Percentiles rank a stretch among this genome's conserved stretches.
phyloP scores from a whole-genome alignment of 179 eudicot genomes.

The Spinacia oleracea region DNA sequence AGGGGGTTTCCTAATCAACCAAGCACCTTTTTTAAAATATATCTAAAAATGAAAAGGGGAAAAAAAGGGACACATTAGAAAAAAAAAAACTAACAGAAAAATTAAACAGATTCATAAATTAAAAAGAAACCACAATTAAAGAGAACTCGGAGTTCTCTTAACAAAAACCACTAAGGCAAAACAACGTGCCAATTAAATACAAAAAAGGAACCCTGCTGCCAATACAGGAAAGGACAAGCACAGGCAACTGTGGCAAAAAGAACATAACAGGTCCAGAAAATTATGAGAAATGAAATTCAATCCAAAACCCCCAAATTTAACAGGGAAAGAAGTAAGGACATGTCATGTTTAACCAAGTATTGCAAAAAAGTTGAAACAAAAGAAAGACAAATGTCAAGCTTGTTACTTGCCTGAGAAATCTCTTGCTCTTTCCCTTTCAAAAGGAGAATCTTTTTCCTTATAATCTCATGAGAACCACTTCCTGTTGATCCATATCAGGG shows the following conservation, averaged over 20 bases:
- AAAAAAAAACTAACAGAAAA: no score
- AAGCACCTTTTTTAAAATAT: no score
- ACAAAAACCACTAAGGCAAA: neutral
- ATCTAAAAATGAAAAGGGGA: no score
- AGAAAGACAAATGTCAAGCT: neutral
- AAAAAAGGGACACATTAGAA: no score
- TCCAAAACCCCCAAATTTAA: neutral
- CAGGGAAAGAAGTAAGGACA: neutral
- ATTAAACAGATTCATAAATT: no score
- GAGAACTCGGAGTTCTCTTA: neutral
- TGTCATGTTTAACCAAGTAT: neutral
- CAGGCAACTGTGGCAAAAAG: neutral
- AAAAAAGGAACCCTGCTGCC: slow-evolving; percentile 4
- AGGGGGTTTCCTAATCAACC: no score
- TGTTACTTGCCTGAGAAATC: slow-evolving; percentile 52
- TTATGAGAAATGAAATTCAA: neutral
- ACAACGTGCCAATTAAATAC: neutral
- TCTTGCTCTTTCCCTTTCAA: slow-evolving; percentile 85
- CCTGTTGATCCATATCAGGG: slow-evolving; percentile 40
- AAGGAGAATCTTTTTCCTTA: slow-evolving; percentile 78
- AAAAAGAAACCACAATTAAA: no score
- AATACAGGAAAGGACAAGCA: neutral
- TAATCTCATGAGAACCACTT: slow-evolving; percentile 43
- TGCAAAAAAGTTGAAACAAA: neutral
- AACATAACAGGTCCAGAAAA: slow-evolving; percentile 5